phyloP scores from a whole-genome alignment of 2,329 filamentous ascomycete genomes.

The Aspergillus sp. region DNA sequence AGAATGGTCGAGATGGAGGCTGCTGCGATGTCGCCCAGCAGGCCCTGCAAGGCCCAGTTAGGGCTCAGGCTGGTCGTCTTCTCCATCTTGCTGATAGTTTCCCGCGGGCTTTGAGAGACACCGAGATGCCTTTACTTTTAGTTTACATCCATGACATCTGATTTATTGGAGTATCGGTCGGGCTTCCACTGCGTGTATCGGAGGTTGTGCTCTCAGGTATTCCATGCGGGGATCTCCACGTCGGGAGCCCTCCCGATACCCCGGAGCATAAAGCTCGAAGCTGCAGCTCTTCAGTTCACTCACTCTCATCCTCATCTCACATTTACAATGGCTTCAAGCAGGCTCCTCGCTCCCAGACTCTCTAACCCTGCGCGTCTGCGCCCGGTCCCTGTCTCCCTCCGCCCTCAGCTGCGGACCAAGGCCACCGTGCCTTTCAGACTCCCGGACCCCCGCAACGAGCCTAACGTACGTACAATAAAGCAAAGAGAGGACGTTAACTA shows the following conservation, averaged over 20 bases:
- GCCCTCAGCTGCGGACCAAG: conserved; percentile 19
- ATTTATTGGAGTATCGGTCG: no score
- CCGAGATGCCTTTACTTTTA: no score
- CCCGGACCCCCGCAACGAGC: conserved; percentile 35
- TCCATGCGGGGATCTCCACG: background rate
- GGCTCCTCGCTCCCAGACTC: background rate
- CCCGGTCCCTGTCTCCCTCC: conserved; percentile 8
- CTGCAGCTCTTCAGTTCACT: no score
- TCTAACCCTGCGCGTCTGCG: background rate
- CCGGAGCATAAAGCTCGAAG: background rate
- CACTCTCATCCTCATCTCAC: background rate
- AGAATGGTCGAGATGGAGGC: conserved; percentile 25
- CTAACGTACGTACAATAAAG: conserved; percentile 24
- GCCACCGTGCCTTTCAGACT: conserved; percentile 32
- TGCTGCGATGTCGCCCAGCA: conserved; percentile 23
- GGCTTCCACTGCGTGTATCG: no score
- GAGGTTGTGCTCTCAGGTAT: no score
- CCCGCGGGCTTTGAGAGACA: no score
- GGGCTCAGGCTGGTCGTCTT: background rate
- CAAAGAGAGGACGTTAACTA: background rate
- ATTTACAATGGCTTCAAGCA: conserved; percentile 1
- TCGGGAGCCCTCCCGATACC: conserved; percentile 1
- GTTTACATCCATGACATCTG: no score
- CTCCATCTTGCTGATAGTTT: no score
- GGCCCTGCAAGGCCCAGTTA: background rate